Base-by-base conservation (phyloP, 306 rosid genomes). In the Rosa persica region DNA sequence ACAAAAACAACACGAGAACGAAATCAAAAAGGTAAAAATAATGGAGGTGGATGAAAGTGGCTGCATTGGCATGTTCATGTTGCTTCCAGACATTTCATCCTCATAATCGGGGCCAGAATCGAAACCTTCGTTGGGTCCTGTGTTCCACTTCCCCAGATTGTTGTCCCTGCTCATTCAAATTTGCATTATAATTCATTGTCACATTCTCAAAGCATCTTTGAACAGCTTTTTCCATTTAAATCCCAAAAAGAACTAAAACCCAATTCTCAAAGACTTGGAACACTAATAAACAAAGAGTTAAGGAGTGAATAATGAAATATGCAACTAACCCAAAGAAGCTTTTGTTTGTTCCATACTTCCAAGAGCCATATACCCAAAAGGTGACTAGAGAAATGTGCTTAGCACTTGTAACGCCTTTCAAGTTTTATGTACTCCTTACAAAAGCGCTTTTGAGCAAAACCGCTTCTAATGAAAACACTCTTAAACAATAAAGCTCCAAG, bases 91-190 rank as follows among this genome's bases (percentile, higher is more conserved):
- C 92, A 82, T 80, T 23, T 88, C 89, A 84, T 88, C 92, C 9
- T 88, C 83, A 43, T 82, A 88, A 13, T 88, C 92, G 9, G 81
- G 84, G 3, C 85, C 92, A 1, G 80, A 76, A 3, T 77, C 85
- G 9, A 82, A 39, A 19, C 72, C 82, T 11, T 22, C 81, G 13
- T 85, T 79, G 74, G 87, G 77, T 54, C 83, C 88, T 23, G 88
- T 82, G 68, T 77, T 82, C 92, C 92, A 88, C 87, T 79, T 88
- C 44, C 92, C 92, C 77, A 88, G 30, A 62, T 86, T 88, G 77
- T 88, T 88, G 83, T 84, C 89, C 85, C 90, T 87, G 83, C 20
- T 46, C 76, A 77, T 65, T 43, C 69, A 68, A 49, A 68, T 27
- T 17, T 16, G 43, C 68, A 74, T 57, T 15, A 22, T 8, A 20